Evolutionary conservation across 768 basidiomycete genomes (phyloP).

Genomic region (Cystofilobasidium macerans): DNA sequence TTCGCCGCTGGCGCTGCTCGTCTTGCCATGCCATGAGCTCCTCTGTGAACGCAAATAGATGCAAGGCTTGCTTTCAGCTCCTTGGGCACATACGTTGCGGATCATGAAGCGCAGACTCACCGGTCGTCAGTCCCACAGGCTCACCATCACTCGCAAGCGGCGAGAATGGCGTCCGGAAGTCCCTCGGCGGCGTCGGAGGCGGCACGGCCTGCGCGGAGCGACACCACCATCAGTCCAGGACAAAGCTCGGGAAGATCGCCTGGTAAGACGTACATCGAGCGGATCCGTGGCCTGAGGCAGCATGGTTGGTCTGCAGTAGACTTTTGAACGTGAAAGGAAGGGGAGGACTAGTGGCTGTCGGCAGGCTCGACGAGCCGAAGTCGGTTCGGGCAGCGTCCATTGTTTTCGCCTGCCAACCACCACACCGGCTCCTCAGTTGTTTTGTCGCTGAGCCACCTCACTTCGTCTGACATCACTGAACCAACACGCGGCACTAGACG

Average conservation of each 20-base stretch:
- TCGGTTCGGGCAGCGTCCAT: no score
- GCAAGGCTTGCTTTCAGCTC: neutral
- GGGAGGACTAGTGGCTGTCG: no score
- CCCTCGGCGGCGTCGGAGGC: conserved; percentile 2
- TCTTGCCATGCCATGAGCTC: conserved; percentile 25
- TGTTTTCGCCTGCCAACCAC: no score
- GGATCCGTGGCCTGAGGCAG: neutral
- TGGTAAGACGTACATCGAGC: neutral
- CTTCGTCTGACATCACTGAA: no score
- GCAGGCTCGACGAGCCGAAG: no score
- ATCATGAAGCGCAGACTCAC: neutral
- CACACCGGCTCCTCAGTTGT: no score
- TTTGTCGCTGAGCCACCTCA: no score
- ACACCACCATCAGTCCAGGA: neutral
- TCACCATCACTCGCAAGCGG: conserved; percentile 20
- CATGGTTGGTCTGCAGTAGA: neutral
- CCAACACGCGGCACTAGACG: no score
- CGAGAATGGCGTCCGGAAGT: conserved; percentile 1
- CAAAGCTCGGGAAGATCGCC: no score
- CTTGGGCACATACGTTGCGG: neutral
- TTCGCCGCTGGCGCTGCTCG: conserved; percentile 10
- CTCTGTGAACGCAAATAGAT: neutral
- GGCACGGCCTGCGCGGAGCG: neutral
- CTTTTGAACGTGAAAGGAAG: no score
- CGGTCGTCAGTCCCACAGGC: conserved; percentile 12